A percentile compares a stretch with the other conserved stretches of the same genome.
Conservation (phyloP, 345 rosid species). For the Eucalyptus tenuipes region DNA sequence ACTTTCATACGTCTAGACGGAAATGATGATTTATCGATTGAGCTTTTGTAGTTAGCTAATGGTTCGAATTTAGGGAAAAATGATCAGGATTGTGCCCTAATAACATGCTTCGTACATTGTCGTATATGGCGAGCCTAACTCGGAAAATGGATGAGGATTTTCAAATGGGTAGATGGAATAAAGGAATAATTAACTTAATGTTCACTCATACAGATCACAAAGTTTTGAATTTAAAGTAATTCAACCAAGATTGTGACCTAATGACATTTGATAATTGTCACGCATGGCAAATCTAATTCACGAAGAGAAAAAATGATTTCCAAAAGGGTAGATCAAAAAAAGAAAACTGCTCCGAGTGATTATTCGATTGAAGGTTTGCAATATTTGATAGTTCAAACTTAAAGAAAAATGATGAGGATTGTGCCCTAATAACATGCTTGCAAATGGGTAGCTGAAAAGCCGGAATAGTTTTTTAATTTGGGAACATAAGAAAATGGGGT, state of each 20-base stretch:
- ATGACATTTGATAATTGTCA: not conserved
- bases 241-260: rapidly evolving
- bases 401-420: not conserved
- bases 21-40: not conserved
- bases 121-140: not conserved
- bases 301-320: not conserved
- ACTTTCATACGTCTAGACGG: not conserved
- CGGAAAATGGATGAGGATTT: not conserved
- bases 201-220: rapidly evolving
- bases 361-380: not conserved
- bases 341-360: not conserved
- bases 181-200: not conserved
- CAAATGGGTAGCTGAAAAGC: not conserved
- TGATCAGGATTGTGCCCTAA: not conserved
- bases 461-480: not conserved
- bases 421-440: not conserved
- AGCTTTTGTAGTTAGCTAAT: not conserved
- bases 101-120: not conserved
- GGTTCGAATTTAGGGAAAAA: not conserved
- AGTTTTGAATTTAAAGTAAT: not conserved
- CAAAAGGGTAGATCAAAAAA: not conserved
- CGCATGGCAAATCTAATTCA: not conserved
- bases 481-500: not conserved
- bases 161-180: not conserved
- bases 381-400: not conserved